Evolutionary conservation across 805 yeast species (phyloP), one percentile per base, ranked within the genome.

Genomic region (Yarrowia osloensis): DNA sequence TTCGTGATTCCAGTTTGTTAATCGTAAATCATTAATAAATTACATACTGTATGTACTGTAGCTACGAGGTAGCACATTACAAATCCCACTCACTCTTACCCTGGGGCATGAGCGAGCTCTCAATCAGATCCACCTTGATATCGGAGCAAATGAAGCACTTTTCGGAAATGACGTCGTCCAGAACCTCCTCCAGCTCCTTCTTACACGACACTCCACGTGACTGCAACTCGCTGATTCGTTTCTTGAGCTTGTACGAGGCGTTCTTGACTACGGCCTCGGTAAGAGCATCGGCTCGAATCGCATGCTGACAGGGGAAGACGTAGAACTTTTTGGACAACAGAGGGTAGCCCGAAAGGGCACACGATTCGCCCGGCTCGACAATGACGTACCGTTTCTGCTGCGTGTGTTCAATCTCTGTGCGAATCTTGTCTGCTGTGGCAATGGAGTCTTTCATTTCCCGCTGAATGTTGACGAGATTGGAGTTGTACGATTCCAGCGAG

Each of bases 271-370:
- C 84, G 42, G 79, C 79, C 67, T 84, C 83, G 7, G 89, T 84
- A n/a, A 91, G 76, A 78, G 99, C 95, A 74, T 92, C 97, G 63
- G 87, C 87, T 74, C 95, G 98, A 77, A 90, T 89, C 5, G 90
- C 85, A 75, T 95, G 99, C 67, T 85, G 88, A 74, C 99, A 95
- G 0, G 97, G 97, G 74, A 91, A 95, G 5, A 87, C 85, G 66
- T 88, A 82, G 71, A 92, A 92, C 73, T 86, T 89, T 67, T 91
- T 84, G 4, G 87, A 84, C 2, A 91, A 82, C 52, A 94, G 79
- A 9, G 95, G 82, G 70, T 83, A 83, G n/a, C 80, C 78, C 76
- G 98, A 94, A 3, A 86, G 70, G 49, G 83, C 79, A 78, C 99
- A 95, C 0, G 94, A 84, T 70, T 88, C 95, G 1, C 95, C 96